Evolutionary conservation across 2,329 filamentous ascomycete species (phyloP), one percentile per base, ranked within the genome.

Genomic region (Neocatenulostroma microsporum): DNA sequence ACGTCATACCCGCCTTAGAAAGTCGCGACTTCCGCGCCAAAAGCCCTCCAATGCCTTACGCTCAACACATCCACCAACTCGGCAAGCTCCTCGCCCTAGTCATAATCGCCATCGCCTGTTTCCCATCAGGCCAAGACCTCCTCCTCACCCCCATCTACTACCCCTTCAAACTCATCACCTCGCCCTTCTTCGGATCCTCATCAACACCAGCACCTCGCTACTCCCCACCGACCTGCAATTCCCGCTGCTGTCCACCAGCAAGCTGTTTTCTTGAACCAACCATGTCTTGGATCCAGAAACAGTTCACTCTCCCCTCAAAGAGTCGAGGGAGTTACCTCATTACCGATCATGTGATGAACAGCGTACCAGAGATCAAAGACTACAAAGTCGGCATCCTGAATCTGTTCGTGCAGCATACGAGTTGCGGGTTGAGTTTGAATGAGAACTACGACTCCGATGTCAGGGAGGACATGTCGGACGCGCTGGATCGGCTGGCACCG

Each of bases 371-470:
- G 63, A 74, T 96, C 47, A 70, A 72, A 41, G 61, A 76, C 48
- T 94, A 94, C 74, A 89, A 89, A 61, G 76, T 91, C 50, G 87
- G 87, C 29, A 65, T 94, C 42, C 67, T 96, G 45, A 80, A 94
- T 60, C 72, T 98, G 30, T 98, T 96, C 62, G 73, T 96, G 37
- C 89, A 98, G 66, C 91, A 98, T 66, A 98, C 91, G 4, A 86
- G 79, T 55, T 94, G 87, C 63, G 91, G 84, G 10, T 72, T 98
- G 36, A 84, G 78, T 42, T 67, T 98, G 53, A 98, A 98, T 58
- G 91, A 98, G 73, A 96, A 96, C 66, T 82, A 69, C 68, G 85
- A 88, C 57, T 62, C 68, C 30, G 85, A 93, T 64, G 91, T 98
- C n/a, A 75, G 51, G 74, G 73, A 17, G 74, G 74, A 26, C 87